Evolutionary conservation across 2,329 filamentous ascomycete genomes (phyloP).

Genomic region (Pyrenochaeta sp.): DNA sequence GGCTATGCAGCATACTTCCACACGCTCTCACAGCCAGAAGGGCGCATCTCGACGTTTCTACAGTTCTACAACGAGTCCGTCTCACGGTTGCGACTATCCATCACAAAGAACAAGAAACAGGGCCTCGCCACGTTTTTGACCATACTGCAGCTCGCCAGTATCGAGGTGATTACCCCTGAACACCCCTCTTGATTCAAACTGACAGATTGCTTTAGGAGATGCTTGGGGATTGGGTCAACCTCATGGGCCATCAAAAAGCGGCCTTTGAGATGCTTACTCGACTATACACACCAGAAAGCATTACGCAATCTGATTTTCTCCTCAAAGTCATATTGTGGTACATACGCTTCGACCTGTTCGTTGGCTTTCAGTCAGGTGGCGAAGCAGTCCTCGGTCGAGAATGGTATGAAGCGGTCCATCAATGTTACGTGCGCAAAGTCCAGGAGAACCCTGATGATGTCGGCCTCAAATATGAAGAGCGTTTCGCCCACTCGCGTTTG

Average conservation of each 20-base stretch:
- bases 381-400: constrained; percentile 75
- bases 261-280: constrained; percentile 81
- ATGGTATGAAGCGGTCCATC: constrained; percentile 75
- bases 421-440: constrained; percentile 68
- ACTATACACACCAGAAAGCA: constrained; percentile 78
- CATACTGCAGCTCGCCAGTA: constrained; percentile 88
- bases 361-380: constrained; percentile 81
- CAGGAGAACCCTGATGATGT: constrained; percentile 68
- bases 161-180: constrained; percentile 71
- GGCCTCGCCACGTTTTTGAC: constrained; percentile 80
- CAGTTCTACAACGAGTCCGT: constrained; percentile 92
- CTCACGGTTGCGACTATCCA: constrained; percentile 72
- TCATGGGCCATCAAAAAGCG: constrained; percentile 91
- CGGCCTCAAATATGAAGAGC: constrained; percentile 71
- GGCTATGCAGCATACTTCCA: constrained; percentile 90
- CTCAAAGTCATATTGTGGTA: constrained; percentile 88
- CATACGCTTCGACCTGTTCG: constrained; percentile 83
- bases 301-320: constrained; percentile 73
- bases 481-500: constrained; percentile 71
- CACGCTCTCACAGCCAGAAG: constrained; percentile 72
- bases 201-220: constrained; percentile 71
- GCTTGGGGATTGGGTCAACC: constrained; percentile 92
- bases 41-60: constrained; percentile 81
- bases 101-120: constrained; percentile 75
- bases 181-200: constrained; percentile 2